Base-by-base conservation (phyloP, 495 filamentous ascomycete species). In the Aspergillus sclerotioniger region DNA sequence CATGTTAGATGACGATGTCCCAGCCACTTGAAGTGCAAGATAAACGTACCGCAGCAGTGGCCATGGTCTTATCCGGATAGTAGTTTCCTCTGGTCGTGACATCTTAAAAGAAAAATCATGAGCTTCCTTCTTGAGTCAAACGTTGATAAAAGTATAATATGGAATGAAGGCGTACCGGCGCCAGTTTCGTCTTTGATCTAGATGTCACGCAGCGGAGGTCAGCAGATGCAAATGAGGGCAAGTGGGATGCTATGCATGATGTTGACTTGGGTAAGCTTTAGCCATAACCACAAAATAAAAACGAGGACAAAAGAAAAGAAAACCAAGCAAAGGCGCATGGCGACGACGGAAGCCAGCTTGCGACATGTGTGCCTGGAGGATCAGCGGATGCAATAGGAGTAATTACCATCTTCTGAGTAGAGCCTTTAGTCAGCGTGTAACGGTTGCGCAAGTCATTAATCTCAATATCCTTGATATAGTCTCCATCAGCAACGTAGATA, bases 101-200 rank as follows among this genome's bases (percentile, higher is more conserved):
- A 96, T 98, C 94, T 98, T 97, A 69, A 74, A 70, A 83, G 67
- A 70, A 82, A 70, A 69, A 63, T 68, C 64, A 87, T 88, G 77
- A 88, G 84, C 79, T 77, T 76, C 68, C 70, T 76, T 83, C 75
- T 78, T 77, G 69, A 79, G 66, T 75, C 75, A 54, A 64, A 60
- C 59, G 72, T 79, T 81, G 72, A 70, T 73, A 80, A 64, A 44
- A 69, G 43, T 58, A 66, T 55, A 56, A 68, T 53, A 67, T 73
- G 71, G 83, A 75, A 61, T 80, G 73, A 71, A 79, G 82, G 87
- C 94, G 87, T 98, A 98, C 94, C 94, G 81, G 94, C 93, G 86
- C 94, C 94, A 88, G 94, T 97, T 69, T 97, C 90, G 80, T 98
- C 92, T 90, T 96, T 96, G 65, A 98, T 98, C 94, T 98, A 96